Percentiles rank a stretch among this genome's conserved stretches.
phyloP scores from a whole-genome alignment of 345 rosid species.

The Luvunga scandens region DNA sequence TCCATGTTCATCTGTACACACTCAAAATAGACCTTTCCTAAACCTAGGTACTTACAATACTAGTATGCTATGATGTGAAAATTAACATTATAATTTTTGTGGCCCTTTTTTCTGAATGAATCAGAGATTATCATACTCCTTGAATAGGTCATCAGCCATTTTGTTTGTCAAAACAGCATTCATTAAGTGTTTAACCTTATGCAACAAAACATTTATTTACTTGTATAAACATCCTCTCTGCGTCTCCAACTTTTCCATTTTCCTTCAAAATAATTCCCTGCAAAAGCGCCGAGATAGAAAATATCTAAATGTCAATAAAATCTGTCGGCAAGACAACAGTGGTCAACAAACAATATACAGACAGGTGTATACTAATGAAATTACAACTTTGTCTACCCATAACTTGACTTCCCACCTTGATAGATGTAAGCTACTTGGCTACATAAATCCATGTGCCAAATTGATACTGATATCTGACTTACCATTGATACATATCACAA shows the following conservation, averaged over 20 bases:
- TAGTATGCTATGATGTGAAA: too few relatives aligned
- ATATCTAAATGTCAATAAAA: background rate
- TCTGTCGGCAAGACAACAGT: background rate
- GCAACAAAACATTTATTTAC: constrained; percentile 34
- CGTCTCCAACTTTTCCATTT: constrained; percentile 78
- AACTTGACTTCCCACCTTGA: background rate
- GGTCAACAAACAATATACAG: background rate
- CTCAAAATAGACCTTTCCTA: too few relatives aligned
- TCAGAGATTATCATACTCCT: background rate
- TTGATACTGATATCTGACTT: background rate
- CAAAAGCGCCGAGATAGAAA: constrained; percentile 13
- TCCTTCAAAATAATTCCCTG: constrained; percentile 91
- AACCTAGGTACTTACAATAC: too few relatives aligned
- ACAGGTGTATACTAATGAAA: background rate
- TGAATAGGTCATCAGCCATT: background rate
- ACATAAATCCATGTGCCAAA: background rate
- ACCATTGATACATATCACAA: background rate
- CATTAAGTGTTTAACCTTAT: background rate
- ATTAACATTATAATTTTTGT: background rate
- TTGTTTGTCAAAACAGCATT: background rate
- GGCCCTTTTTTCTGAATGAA: background rate
- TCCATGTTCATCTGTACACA: too few relatives aligned
- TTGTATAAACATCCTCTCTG: constrained; percentile 99
- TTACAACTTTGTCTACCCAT: background rate
- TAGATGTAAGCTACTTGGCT: background rate